These are phyloP conservation scores for Rhododendron ovatum DNA, from an alignment of 148 eudicot species.

Conservation along the genomic window DNA sequence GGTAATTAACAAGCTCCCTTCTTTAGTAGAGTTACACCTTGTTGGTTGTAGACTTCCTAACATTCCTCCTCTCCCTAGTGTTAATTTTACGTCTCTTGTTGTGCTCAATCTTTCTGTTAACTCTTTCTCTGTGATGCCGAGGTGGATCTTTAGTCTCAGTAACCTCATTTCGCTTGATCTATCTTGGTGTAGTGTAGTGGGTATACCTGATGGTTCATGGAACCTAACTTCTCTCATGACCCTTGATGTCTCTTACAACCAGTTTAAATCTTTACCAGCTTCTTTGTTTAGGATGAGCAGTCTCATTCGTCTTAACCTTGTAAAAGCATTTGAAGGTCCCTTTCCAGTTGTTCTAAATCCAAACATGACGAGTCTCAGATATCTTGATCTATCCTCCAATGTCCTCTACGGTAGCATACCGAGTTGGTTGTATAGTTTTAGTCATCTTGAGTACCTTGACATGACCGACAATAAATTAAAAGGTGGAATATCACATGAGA, in stretches of 20 bases:
- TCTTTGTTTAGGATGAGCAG: neutral
- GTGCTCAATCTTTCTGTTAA: neutral
- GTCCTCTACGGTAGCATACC: neutral
- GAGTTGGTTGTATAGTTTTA: neutral
- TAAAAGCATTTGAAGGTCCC: neutral
- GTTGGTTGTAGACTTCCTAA: fast-evolving
- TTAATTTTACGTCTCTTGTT: neutral
- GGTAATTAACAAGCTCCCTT: too few species aligned
- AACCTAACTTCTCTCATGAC: neutral
- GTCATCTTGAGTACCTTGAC: neutral
- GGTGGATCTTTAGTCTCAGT: neutral
- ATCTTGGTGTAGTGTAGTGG: neutral
- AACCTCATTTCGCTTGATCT: neutral
- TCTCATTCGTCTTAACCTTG: neutral
- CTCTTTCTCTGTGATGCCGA: neutral
- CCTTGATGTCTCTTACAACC: neutral
- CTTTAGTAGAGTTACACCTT: neutral
- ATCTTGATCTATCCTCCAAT: neutral
- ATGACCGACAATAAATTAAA: neutral
- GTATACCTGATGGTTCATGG: neutral
- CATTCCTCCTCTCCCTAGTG: neutral
- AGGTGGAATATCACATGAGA: constrained; percentile 17
- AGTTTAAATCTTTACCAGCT: neutral
- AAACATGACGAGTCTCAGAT: neutral
- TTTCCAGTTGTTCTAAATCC: neutral